Evolutionary conservation across 441 rosid genomes (phyloP), one percentile per base, ranked within the genome.

Genomic region (Rhodomyrtus psidioides): DNA sequence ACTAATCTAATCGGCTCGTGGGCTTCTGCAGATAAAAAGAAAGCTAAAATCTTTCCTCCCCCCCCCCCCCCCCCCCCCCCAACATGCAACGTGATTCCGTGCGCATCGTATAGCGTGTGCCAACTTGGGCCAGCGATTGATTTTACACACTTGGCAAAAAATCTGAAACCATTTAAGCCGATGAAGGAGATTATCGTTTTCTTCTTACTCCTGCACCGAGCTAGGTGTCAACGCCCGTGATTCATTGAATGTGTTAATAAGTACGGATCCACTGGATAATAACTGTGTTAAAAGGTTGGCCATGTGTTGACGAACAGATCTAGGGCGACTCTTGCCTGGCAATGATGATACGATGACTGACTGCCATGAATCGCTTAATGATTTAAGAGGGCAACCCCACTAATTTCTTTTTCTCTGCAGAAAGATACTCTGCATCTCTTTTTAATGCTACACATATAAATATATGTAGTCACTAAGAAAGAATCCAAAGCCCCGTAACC

Each of bases 381-480:
- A 0, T 51, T 51, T 34, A 34, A 34, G 12, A 65, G 7, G 0
- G 26, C 0, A 17, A 34, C 23, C 2, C 2, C 4, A 21, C 3
- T 19, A 9, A 34, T 34, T 34, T 19, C 6, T 34, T 17, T 34
- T 19, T 65, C 14, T 19, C 14, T 19, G 23, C 4, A 34, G 2
- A 10, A 65, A 9, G 26, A 34, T 34, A 34, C 13, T 62, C 23
- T 62, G 17, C 34, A 30, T 62, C 23, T 62, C 46, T 7, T 65
- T 1, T 65, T 65, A 21, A 62, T 62, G 42, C 39, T 59, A 59
- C 30, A 10, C 34, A 14, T 34, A 34, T 10, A 26, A 9, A 30
- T 34, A 56, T 56, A 62, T 65, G 79, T 10, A 65, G 44, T 30
- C 24, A 19, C 75, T 4, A 21, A 49, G 2, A 49, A 10, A 9